Conservation (phyloP, 306 rosid genomes). For the Neltuma alba region DNA sequence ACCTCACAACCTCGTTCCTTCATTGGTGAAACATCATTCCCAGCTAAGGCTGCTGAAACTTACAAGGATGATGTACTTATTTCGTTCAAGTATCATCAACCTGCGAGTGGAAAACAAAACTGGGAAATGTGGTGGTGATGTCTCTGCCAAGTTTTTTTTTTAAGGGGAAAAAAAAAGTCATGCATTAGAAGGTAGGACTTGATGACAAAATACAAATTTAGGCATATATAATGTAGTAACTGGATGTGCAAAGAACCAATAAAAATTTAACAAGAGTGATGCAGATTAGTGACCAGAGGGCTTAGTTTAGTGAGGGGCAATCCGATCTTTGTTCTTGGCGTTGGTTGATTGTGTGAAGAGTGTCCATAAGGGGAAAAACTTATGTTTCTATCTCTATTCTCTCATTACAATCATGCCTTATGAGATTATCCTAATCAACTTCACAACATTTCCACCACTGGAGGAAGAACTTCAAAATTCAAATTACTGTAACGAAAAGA, state of each 20-base stretch:
- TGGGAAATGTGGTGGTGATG: constrained; percentile 72
- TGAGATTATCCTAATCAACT: constrained; percentile 13
- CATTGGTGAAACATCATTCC: constrained; percentile 28
- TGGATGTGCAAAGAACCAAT: not conserved
- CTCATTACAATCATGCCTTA: constrained; percentile 22
- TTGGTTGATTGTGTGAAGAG: not conserved
- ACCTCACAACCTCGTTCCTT: constrained; percentile 36
- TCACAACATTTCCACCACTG: constrained; percentile 18
- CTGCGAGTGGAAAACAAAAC: constrained; percentile 67
- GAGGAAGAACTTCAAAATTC: constrained; percentile 30
- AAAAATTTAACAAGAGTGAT: not conserved
- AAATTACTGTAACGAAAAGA: constrained; percentile 19
- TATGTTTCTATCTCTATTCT: constrained; percentile 6
- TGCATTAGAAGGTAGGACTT: constrained; percentile 20
- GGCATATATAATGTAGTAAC: not conserved
- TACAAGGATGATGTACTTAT: constrained; percentile 19
- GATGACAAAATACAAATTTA: constrained; percentile 12
- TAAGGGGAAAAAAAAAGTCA: not conserved
- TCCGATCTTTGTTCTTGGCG: constrained; percentile 18
- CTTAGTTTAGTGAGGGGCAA: not conserved
- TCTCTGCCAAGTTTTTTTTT: constrained; percentile 60
- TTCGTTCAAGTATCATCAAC: constrained; percentile 58
- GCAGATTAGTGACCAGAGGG: not conserved
- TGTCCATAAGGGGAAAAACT: not conserved
- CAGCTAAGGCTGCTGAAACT: constrained; percentile 26